Evolutionary conservation across 768 basidiomycete species (phyloP).

Genomic region (Cyclocybe aegerita): DNA sequence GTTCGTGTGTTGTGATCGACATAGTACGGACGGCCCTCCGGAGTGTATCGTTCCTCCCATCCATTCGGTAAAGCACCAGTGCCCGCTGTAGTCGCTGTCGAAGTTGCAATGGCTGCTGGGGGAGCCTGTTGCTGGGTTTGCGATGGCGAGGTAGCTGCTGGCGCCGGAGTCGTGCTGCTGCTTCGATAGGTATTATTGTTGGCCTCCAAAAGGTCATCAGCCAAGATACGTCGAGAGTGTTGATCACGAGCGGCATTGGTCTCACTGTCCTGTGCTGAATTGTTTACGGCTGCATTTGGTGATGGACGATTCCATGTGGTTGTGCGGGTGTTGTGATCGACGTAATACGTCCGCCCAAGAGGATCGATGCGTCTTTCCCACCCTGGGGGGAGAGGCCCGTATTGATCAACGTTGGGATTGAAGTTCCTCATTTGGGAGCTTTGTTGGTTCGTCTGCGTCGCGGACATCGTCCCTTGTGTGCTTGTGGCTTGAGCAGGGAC

Average conservation of each 20-base stretch:
- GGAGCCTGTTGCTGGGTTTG: slow-evolving; percentile 31
- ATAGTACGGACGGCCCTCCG: slow-evolving; percentile 97
- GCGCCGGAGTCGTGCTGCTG: slow-evolving; percentile 23
- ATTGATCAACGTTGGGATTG: slow-evolving; percentile 94
- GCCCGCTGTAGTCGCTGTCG: slow-evolving; percentile 65
- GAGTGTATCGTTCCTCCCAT: slow-evolving; percentile 99
- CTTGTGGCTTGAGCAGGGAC: slow-evolving; percentile 21
- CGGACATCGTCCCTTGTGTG: slow-evolving; percentile 24
- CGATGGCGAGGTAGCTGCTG: slow-evolving; percentile 31
- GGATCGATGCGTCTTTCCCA: slow-evolving; percentile 99
- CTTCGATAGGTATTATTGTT: slow-evolving; percentile 44
- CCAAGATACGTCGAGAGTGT: slow-evolving; percentile 80
- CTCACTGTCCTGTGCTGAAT: slow-evolving; percentile 67
- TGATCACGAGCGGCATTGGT: slow-evolving; percentile 86
- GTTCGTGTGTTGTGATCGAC: slow-evolving; percentile 99
- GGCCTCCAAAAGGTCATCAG: slow-evolving; percentile 83
- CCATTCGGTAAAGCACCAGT: slow-evolving; percentile 90
- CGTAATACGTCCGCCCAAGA: slow-evolving; percentile 94
- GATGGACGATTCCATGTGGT: slow-evolving; percentile 98
- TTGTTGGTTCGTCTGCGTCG: slow-evolving; percentile 42
- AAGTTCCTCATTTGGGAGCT: slow-evolving; percentile 74
- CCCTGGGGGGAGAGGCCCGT: slow-evolving; percentile 83
- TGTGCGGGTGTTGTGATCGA: slow-evolving; percentile 96
- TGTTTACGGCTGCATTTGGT: slow-evolving; percentile 71
- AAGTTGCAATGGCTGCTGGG: slow-evolving; percentile 40